These are phyloP conservation scores for Trichoderma sp. DNA, from an alignment of 2,329 filamentous ascomycete genomes.

Conservation along the genomic window DNA sequence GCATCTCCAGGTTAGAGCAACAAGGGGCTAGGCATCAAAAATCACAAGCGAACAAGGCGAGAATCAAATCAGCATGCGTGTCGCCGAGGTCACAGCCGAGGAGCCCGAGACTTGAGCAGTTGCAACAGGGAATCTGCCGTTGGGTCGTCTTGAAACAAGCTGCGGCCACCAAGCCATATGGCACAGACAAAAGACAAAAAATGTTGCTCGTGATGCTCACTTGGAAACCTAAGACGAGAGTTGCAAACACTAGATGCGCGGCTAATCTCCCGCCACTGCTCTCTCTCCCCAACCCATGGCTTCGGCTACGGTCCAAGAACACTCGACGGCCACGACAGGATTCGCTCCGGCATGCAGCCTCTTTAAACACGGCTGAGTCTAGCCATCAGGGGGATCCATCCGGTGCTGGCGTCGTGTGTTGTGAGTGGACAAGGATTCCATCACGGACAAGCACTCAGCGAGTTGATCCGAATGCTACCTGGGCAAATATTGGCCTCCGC, in stretches of 20 bases:
- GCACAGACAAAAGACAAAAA: background rate
- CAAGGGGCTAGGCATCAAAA: background rate
- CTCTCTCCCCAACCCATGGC: background rate
- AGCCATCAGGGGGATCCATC: background rate
- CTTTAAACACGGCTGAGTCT: conserved; percentile 1
- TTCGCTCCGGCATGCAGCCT: conserved; percentile 10
- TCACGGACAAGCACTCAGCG: background rate
- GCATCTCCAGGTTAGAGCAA: background rate
- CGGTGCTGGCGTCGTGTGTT: background rate
- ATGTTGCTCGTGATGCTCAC: background rate
- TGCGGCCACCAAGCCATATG: background rate
- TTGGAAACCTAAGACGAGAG: background rate
- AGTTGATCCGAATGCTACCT: conserved; percentile 9
- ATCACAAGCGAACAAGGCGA: background rate
- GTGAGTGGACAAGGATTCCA: background rate
- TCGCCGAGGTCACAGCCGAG: conserved; percentile 6
- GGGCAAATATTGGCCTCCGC: conserved; percentile 6
- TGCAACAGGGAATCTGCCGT: background rate
- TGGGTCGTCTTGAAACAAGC: background rate
- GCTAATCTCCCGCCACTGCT: background rate
- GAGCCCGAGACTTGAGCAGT: background rate
- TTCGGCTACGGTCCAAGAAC: background rate
- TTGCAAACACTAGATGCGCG: background rate
- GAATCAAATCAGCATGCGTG: background rate
- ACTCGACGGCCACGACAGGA: background rate